A percentile compares a stretch with the other conserved stretches of the same genome.
phyloP scores from a whole-genome alignment of 2,329 filamentous ascomycete species.

The Metarhizium robertsii region DNA sequence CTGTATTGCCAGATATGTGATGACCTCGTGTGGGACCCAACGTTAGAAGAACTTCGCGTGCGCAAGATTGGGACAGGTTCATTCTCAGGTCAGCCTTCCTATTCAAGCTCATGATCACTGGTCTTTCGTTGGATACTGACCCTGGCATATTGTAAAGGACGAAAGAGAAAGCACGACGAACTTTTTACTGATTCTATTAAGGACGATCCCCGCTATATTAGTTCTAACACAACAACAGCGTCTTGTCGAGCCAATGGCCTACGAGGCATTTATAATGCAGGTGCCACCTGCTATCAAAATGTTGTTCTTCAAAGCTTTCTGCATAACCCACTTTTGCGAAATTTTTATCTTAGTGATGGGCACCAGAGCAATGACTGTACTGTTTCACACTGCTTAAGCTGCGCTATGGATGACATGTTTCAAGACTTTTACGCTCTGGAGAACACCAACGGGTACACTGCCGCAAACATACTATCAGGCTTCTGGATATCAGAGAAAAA shows the following conservation, averaged over 20 bases:
- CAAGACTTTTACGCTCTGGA: conserved; percentile 63
- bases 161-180: conserved; percentile 70
- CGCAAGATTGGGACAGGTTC: conserved; percentile 59
- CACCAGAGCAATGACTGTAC: conserved; percentile 71
- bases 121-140: neutral
- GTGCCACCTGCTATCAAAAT: conserved; percentile 97
- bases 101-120: neutral
- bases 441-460: conserved; percentile 81
- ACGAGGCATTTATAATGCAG: conserved; percentile 91
- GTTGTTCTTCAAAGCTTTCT: conserved; percentile 89
- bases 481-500: conserved; percentile 81
- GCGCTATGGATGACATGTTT: conserved; percentile 65
- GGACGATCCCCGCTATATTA: conserved; percentile 69
- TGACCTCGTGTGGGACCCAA: conserved; percentile 76
- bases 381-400: conserved; percentile 53
- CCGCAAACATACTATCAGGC: conserved; percentile 77
- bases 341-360: conserved; percentile 86
- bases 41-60: conserved; percentile 64
- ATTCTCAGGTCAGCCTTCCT: conserved; percentile 44
- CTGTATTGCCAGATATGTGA: conserved; percentile 76
- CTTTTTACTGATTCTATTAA: conserved; percentile 53
- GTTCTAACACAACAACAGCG: conserved; percentile 66
- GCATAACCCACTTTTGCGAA: conserved; percentile 84
- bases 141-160: conserved; percentile 29
- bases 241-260: conserved; percentile 82